Evolutionary conservation across 345 rosid genomes (phyloP), one percentile per base, ranked within the genome.

Genomic region (Camelina hispida): DNA sequence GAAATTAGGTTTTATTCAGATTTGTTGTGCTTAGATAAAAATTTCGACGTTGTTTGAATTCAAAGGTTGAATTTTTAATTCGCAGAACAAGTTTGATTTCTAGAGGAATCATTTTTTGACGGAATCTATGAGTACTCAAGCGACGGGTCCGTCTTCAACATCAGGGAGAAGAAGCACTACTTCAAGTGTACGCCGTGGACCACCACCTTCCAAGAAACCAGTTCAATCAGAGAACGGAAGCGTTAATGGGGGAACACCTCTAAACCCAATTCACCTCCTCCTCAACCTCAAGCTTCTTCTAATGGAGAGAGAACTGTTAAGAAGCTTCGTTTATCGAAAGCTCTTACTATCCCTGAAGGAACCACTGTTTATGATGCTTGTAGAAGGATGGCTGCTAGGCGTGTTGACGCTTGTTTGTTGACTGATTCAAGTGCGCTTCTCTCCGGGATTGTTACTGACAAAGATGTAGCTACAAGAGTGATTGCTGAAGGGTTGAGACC

Each of bases 401-500:
- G 99, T 25, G 93, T 96, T 1, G 90, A 91, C 67, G 97, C 99
- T 0, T 94, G 90, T 69, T 78, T 96, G 65, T 83, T 96, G 62
- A 93, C 99, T 9, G 98, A 96, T 80, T 76, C 98, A 16, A 89
- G 87, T 80, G 98, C 97, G 28, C 81, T 96, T 72, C 92, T 96
- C 28, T 96, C 95, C 0, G 99, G 99, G 40, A 96, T 96, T 62
- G 84, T 87, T 20, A 96, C 99, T 0, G 99, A 93, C 62, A 96
- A 96, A 87, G 99, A 96, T 50, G 84, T 93, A 34, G 79, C 97
- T 11, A 64, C 87, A 23, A 85, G 95, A 83, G 99, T 96, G 15
- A 93, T 96, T 32, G 99, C 98, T 0, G 98, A 96, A 82, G 97
- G 91, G 20, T 79, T 96, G 85, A 85, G 88, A 57, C 97, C 98